A percentile compares a stretch with the other conserved stretches of the same genome.
Evolutionary conservation across 768 basidiomycete genomes (phyloP).

Genomic region (Hygrocybe punicea): DNA sequence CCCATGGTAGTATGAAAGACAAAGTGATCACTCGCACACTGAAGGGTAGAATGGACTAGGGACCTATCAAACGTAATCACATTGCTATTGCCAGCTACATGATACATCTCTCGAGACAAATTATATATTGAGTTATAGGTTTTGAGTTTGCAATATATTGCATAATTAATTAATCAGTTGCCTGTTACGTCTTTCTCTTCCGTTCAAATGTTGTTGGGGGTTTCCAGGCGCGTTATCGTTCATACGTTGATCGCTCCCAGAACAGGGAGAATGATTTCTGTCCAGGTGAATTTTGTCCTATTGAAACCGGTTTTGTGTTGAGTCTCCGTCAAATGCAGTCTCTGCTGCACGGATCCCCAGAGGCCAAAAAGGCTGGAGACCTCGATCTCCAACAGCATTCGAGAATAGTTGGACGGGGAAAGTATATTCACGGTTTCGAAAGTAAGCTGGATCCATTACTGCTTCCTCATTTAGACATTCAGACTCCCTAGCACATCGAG

Average conservation of each 20-base stretch:
- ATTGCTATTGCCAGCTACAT: no score
- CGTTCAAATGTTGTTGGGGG: background rate
- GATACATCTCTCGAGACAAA: no score
- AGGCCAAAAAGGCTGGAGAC: slow-evolving; percentile 82
- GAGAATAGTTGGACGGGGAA: slow-evolving; percentile 83
- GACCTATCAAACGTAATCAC: background rate
- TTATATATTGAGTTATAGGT: no score
- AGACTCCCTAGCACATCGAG: slow-evolving; percentile 63
- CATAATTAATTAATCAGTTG: no score
- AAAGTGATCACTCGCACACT: slow-evolving; percentile 78
- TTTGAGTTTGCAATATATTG: no score
- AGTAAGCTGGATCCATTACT: slow-evolving; percentile 44
- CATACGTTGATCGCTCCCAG: slow-evolving; percentile 14
- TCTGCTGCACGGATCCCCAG: slow-evolving; percentile 88
- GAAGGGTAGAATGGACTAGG: slow-evolving; percentile 88
- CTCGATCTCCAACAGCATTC: slow-evolving; percentile 79
- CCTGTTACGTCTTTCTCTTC: no score
- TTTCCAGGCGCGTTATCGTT: background rate
- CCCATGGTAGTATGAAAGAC: slow-evolving; percentile 58
- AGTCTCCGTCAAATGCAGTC: slow-evolving; percentile 50
- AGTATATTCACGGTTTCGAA: slow-evolving; percentile 90
- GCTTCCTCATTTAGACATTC: background rate
- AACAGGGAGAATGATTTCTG: slow-evolving; percentile 53
- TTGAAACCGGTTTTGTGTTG: background rate
- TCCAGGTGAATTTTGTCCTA: slow-evolving; percentile 46